A percentile compares a stretch with the other conserved stretches of the same genome.
These are phyloP conservation scores for Solanum pinnatisectum DNA, from an alignment of 257 asterid species.

Conservation along the genomic window DNA sequence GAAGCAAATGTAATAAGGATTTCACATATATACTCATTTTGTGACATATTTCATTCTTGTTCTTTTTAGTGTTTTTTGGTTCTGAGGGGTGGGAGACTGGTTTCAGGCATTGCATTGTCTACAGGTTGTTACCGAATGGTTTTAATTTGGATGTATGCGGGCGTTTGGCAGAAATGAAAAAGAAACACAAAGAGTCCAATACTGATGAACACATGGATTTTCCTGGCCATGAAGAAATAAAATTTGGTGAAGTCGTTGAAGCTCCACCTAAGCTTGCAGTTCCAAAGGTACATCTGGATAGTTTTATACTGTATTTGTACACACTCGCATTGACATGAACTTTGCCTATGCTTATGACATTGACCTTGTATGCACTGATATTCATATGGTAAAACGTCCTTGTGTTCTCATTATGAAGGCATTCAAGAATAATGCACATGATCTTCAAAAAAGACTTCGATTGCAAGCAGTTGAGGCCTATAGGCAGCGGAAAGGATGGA, in stretches of 20 bases:
- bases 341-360: not conserved
- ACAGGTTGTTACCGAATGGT: not conserved
- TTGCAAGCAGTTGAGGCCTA: conserved; percentile 75
- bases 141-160: conserved; percentile 29
- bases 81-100: not conserved
- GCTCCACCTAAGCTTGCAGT: conserved; percentile 81
- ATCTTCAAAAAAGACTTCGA: conserved; percentile 79
- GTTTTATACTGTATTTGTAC: not conserved
- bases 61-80: not conserved
- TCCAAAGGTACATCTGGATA: conserved; percentile 53
- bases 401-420: conserved; percentile 25
- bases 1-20: not conserved
- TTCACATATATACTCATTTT: not conserved
- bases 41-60: not conserved
- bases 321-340: not conserved
- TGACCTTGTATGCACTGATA: not conserved
- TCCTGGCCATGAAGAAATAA: conserved; percentile 50
- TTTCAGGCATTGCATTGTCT: not conserved
- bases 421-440: conserved; percentile 34
- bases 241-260: conserved; percentile 78
- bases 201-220: conserved; percentile 38
- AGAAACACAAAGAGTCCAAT: conserved; percentile 41
- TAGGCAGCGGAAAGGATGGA: conserved; percentile 83
- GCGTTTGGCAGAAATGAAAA: conserved; percentile 56
- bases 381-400: not conserved